Evolutionary conservation across 768 basidiomycete genomes (phyloP).

Genomic region (Russula sp.): DNA sequence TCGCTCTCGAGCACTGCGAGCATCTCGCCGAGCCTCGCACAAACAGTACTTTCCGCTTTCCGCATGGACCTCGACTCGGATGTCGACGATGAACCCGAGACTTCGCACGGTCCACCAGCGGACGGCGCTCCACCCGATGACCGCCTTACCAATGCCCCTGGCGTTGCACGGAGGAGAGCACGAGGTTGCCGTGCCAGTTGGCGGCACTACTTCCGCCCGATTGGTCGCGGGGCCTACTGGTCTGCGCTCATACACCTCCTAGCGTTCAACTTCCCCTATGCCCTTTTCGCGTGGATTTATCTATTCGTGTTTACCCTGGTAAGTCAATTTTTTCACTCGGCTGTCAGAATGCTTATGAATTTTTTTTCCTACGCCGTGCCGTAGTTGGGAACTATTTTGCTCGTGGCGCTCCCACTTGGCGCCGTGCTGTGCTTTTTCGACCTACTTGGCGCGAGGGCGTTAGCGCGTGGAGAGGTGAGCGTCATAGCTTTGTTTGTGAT

Average conservation of each 20-base stretch:
- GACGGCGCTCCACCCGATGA: slow-evolving; percentile 1
- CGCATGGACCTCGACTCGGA: slow-evolving; percentile 43
- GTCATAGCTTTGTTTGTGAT: neutral
- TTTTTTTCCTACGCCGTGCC: neutral
- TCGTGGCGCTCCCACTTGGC: slow-evolving; percentile 75
- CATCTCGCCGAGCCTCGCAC: slow-evolving; percentile 57
- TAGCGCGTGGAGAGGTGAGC: slow-evolving; percentile 64
- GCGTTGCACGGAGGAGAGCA: slow-evolving; percentile 10
- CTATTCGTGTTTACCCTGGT: slow-evolving; percentile 79
- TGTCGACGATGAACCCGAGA: slow-evolving; percentile 27
- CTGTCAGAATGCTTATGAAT: neutral
- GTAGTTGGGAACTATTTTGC: slow-evolving; percentile 71
- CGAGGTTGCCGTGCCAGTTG: slow-evolving; percentile 32
- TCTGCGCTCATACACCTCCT: slow-evolving; percentile 61
- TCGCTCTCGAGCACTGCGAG: slow-evolving; percentile 48
- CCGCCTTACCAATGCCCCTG: slow-evolving; percentile 9
- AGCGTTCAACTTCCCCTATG: slow-evolving; percentile 74
- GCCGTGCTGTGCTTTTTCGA: slow-evolving; percentile 73
- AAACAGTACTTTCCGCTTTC: slow-evolving; percentile 67
- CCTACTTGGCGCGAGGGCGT: slow-evolving; percentile 64
- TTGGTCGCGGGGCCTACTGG: slow-evolving; percentile 54
- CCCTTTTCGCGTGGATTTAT: slow-evolving; percentile 71
- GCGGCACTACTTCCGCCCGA: slow-evolving; percentile 60
- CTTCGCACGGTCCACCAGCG: slow-evolving; percentile 13
- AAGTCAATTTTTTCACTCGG: slow-evolving; percentile 28